Percentiles rank a stretch among this genome's conserved stretches.
Evolutionary conservation across 2,329 filamentous ascomycete species (phyloP).

Genomic region (Byssoonygena ceratinophila): DNA sequence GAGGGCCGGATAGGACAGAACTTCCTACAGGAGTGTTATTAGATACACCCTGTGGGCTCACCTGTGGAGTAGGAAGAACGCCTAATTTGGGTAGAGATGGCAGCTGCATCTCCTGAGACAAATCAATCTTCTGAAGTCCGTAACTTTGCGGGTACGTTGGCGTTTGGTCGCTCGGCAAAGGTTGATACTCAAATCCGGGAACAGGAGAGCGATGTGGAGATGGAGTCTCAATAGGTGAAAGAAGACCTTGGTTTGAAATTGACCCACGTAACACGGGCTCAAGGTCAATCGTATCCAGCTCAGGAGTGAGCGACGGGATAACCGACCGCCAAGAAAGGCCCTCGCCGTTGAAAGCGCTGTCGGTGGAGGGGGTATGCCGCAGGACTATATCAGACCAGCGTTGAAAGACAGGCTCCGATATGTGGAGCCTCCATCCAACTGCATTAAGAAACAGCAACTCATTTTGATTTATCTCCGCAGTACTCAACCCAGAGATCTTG

Average conservation of each 20-base stretch:
- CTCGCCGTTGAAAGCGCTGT: slow-evolving; percentile 28
- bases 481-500: slow-evolving; percentile 94
- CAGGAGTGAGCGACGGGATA: slow-evolving; percentile 47
- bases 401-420: slow-evolving; percentile 77
- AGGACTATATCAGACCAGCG: slow-evolving; percentile 90
- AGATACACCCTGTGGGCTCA: slow-evolving; percentile 48
- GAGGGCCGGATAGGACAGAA: slow-evolving; percentile 39
- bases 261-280: slow-evolving; percentile 24
- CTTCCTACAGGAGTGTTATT: slow-evolving; percentile 53
- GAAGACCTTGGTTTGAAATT: slow-evolving; percentile 17
- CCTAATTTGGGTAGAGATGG: slow-evolving; percentile 46
- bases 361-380: slow-evolving; percentile 59
- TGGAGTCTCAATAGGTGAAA: slow-evolving; percentile 21
- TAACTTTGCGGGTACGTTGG: slow-evolving; percentile 18
- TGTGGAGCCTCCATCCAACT: slow-evolving; percentile 90
- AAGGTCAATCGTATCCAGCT: slow-evolving; percentile 42
- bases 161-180: slow-evolving; percentile 20
- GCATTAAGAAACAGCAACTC: slow-evolving; percentile 84
- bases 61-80: slow-evolving; percentile 50
- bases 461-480: slow-evolving; percentile 90
- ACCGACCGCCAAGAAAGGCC: slow-evolving; percentile 37
- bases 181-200: slow-evolving; percentile 15
- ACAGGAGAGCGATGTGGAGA: slow-evolving; percentile 19
- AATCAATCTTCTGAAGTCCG: slow-evolving; percentile 29
- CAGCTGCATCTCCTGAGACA: slow-evolving; percentile 39